These are phyloP conservation scores for Thymus quinquecostatus DNA, from an alignment of 257 asterid genomes.

Conservation along the genomic window DNA sequence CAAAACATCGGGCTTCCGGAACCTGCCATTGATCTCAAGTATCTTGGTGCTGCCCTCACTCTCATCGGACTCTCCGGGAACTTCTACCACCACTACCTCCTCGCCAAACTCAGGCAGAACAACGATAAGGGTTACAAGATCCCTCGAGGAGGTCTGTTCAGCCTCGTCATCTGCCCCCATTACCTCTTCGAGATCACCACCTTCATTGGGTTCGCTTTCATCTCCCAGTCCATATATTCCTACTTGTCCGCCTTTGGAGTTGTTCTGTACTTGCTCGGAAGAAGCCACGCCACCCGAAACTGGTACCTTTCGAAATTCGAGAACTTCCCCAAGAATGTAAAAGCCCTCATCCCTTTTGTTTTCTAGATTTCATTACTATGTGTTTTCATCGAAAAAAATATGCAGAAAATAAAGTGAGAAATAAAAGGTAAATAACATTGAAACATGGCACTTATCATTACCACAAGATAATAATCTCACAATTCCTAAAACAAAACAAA, in stretches of 20 bases:
- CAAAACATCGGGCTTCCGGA: slow-evolving; percentile 46
- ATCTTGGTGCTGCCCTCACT: slow-evolving; percentile 43
- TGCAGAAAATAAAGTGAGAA: too few relatives aligned
- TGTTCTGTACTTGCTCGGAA: slow-evolving; percentile 45
- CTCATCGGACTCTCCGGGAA: slow-evolving; percentile 57
- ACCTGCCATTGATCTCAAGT: slow-evolving; percentile 65
- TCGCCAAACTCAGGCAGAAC: slow-evolving; percentile 56
- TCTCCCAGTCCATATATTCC: slow-evolving; percentile 54
- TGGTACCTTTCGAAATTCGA: slow-evolving; percentile 82
- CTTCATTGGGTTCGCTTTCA: slow-evolving; percentile 54
- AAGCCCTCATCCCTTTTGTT: slow-evolving; percentile 68
- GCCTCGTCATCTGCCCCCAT: slow-evolving; percentile 68
- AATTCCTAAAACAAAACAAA: slow-evolving; percentile 3
- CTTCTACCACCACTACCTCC: slow-evolving; percentile 74
- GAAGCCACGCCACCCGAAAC: slow-evolving; percentile 67
- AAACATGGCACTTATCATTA: slow-evolving; percentile 5
- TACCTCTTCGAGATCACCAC: slow-evolving; percentile 64
- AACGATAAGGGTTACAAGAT: slow-evolving; percentile 63
- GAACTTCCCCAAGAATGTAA: slow-evolving; percentile 61
- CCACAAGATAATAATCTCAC: slow-evolving; percentile 9
- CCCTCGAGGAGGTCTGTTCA: slow-evolving; percentile 68
- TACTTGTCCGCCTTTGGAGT: slow-evolving; percentile 44
- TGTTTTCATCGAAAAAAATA: too few relatives aligned
- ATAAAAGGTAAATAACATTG: too few relatives aligned
- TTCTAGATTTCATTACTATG: slow-evolving; percentile 39